Base-by-base conservation (phyloP, 2,329 filamentous ascomycete genomes). In the Aspergillus proliferans region DNA sequence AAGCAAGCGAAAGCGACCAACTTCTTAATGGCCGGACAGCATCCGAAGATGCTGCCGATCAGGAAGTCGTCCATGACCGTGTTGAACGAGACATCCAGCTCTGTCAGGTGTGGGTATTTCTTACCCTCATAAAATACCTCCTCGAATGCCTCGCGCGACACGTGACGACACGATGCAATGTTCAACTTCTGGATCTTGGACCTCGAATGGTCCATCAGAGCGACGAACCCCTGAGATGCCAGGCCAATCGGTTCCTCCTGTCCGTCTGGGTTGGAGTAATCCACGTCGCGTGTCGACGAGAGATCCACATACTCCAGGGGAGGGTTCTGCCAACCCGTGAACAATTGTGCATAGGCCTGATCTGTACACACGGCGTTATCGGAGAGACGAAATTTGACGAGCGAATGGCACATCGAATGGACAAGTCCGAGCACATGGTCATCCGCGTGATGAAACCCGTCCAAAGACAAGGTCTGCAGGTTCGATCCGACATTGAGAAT, bases 161-260 rank as follows among this genome's bases (percentile, higher is more conserved):
- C 91, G 65, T 95, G 86, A 3, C 92, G 85, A 63, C 89, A 95
- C 0, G 86, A 87, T 12, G 88, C 81, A n/a, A 96, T 75, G 61
- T 94, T 87, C 30, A 97, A 74, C 38, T 79, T 73, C 51, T 77
- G 76, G 2, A 97, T 69, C 9, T 71, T 75, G 1, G 71, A 63
- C 3, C 88, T 87, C 0, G 90, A 95, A 64, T 96, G 92, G 0
- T 74, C 71, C 88, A 96, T 95, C 40, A 96, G 71, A 0, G 88
- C 87, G 55, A 78, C 74, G 71, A 97, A 92, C 0, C 87, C 90
- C 5, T 79, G 70, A 0, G 83, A 85, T 46, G 85, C 88, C 28
- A 96, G 76, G 1, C 91, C 92, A 41, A 92, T 71, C 6, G 79
- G 68, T 21, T 79, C 76, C 48, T 83, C 72, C 0, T 81, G 78